Evolutionary conservation across 108 stramenopile species (phyloP), one percentile per base, ranked within the genome.

Genomic region (Cyclostephanos tholiformis): DNA sequence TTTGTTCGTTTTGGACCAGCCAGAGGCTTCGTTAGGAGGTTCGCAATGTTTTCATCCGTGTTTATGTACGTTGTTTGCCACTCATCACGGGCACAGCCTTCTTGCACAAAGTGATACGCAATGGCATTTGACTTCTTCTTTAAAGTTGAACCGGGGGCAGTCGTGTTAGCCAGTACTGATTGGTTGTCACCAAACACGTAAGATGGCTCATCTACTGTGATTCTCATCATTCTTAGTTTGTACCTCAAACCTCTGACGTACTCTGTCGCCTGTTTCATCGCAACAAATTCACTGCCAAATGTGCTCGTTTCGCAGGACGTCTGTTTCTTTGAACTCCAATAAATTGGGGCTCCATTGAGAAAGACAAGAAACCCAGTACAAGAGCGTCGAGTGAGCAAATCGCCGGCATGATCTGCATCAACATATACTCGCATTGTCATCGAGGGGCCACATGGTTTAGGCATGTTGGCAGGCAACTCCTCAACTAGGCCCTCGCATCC

Each of bases 151-250:
- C 80, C 82, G 12, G 85, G 85, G 0, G 41, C 30, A 2, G 72
- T 50, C 3, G 85, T 76, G 39, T 83, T n/a, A n/a, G n/a, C n/a
- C n/a, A n/a, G n/a, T n/a, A n/a, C n/a, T n/a, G n/a, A n/a, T n/a
- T n/a, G n/a, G 80, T 26, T 39, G 25, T 17, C 79, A 0, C 38
- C 83, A 72, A 16, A 80, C 79, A 69, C 48, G 26, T 39, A 63
- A 2, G 63, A 46, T 17, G 49, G 61, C 17, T 38, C 48, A 17
- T 56, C 71, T 58, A 69, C 51, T n/a, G 74, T 72, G 2, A 86
- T 75, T 9, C 86, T 86, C 84, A 83, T 83, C 79, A 85, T 86
- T 4, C 82, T 27, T n/a, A n/a, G n/a, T 67, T 86, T 89, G 69
- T 86, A 88, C 52, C 85, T 30, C 7, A 88, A 16, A 6, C 84